These are phyloP conservation scores for Tetracladium maxilliforme DNA, from an alignment of 2,329 filamentous ascomycete genomes.

Conservation along the genomic window DNA sequence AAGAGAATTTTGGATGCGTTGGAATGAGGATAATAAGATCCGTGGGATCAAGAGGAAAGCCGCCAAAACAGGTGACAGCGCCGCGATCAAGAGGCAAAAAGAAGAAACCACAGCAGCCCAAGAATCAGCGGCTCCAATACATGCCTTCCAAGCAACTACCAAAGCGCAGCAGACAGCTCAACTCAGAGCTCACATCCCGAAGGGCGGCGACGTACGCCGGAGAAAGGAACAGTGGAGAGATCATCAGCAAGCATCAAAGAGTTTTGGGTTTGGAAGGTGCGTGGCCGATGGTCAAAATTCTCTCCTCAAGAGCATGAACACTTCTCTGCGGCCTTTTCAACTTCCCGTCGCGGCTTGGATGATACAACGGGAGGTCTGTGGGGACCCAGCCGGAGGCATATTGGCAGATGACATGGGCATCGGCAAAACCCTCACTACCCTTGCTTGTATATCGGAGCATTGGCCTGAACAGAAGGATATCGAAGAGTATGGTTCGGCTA, in stretches of 20 bases:
- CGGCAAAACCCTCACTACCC: conserved; percentile 43
- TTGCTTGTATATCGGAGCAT: conserved; percentile 18
- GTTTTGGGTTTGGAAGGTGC: conserved; percentile 22
- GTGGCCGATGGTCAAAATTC: conserved; percentile 19
- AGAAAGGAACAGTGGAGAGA: conserved; percentile 17
- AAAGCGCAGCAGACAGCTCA: no score
- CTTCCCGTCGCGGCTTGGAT: conserved; percentile 37
- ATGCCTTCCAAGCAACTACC: no score
- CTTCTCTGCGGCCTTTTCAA: conserved; percentile 30
- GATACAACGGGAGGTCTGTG: conserved; percentile 29
- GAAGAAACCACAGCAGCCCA: no score
- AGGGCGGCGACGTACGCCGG: no score
- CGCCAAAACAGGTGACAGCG: no score
- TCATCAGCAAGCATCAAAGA: conserved; percentile 20
- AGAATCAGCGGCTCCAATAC: no score
- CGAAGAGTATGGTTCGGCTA: conserved; percentile 7
- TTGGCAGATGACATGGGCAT: conserved; percentile 49
- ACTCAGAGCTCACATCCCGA: no score
- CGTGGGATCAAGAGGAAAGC: no score
- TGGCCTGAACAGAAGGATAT: conserved; percentile 23
- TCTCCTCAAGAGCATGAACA: conserved; percentile 30
- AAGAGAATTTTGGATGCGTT: no score
- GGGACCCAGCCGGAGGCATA: conserved; percentile 32
- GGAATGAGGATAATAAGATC: no score
- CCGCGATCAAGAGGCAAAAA: no score